These are phyloP conservation scores for Podaxis sp. DNA, from an alignment of 768 basidiomycete genomes.

Conservation along the genomic window DNA sequence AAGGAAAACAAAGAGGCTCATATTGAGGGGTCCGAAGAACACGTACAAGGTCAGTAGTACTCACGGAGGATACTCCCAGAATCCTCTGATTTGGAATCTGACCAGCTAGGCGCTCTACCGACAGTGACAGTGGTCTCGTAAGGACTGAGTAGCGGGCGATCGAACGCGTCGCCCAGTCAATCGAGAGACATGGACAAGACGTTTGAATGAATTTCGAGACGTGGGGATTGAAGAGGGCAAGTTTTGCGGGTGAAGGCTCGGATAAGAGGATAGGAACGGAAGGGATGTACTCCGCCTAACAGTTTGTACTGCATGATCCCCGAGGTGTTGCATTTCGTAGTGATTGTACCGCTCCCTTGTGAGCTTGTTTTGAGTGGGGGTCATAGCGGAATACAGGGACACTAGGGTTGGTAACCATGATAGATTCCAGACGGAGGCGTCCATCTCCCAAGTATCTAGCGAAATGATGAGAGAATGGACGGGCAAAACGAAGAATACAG, in stretches of 20 bases:
- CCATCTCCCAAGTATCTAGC: constrained; percentile 94
- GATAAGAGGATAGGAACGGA: constrained; percentile 91
- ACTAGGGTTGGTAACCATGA: constrained; percentile 98
- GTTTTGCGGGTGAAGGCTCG: constrained; percentile 94
- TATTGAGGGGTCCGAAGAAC: constrained; percentile 98
- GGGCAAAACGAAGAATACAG: constrained; percentile 27
- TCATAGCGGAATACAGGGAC: constrained; percentile 98
- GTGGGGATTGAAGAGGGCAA: constrained; percentile 77
- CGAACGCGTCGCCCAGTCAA: constrained; percentile 98
- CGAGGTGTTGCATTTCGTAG: constrained; percentile 74
- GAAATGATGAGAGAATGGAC: constrained; percentile 9
- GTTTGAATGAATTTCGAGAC: constrained; percentile 94
- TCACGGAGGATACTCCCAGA: constrained; percentile 24
- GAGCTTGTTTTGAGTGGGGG: constrained; percentile 95
- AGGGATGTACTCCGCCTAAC: constrained; percentile 80
- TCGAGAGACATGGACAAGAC: constrained; percentile 92
- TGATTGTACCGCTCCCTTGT: constrained; percentile 93
- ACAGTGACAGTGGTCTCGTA: constrained; percentile 92
- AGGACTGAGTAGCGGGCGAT: constrained; percentile 83
- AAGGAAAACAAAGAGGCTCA: constrained; percentile 35
- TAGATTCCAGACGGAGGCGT: constrained; percentile 95
- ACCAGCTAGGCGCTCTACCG: constrained; percentile 69
- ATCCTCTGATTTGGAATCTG: constrained; percentile 33
- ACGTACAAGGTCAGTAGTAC: no score
- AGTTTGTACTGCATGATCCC: constrained; percentile 72